These are phyloP conservation scores for Candida endomychidarum DNA, from an alignment of 805 yeast genomes.

Conservation along the genomic window DNA sequence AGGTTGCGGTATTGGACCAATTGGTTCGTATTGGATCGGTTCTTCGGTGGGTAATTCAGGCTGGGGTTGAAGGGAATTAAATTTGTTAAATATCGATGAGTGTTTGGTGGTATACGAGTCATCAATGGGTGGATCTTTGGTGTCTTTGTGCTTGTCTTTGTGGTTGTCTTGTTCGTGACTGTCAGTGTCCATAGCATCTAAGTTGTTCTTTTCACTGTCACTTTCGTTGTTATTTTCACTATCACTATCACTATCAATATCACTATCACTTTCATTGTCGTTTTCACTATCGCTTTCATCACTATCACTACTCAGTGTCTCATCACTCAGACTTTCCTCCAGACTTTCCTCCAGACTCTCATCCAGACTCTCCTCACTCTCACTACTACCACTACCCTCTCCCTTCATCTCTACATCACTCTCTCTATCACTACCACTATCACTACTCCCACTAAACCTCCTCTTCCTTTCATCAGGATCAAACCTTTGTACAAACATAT, in stretches of 20 bases:
- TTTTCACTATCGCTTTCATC: slow-evolving; percentile 10
- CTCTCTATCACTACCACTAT: slow-evolving; percentile 12
- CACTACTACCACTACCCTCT: slow-evolving; percentile 6
- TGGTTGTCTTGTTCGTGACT: background rate
- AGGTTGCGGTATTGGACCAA: slow-evolving; percentile 80
- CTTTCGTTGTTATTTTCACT: too few relatives aligned
- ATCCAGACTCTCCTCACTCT: slow-evolving; percentile 8
- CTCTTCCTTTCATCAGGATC: slow-evolving; percentile 16
- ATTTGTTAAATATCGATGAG: slow-evolving; percentile 48
- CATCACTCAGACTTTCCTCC: slow-evolving; percentile 17
- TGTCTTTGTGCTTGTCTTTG: background rate
- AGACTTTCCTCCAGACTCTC: slow-evolving; percentile 7
- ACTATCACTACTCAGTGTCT: slow-evolving; percentile 3
- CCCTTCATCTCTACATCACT: slow-evolving; percentile 12
- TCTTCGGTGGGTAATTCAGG: slow-evolving; percentile 1
- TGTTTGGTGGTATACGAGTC: slow-evolving; percentile 38
- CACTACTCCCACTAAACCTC: slow-evolving; percentile 13
- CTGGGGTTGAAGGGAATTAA: slow-evolving; percentile 8
- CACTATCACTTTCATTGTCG: background rate
- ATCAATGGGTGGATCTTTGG: slow-evolving; percentile 3
- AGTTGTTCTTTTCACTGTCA: too few relatives aligned
- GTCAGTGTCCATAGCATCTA: too few relatives aligned
- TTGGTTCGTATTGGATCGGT: slow-evolving; percentile 3
- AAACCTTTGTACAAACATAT: slow-evolving; percentile 17
- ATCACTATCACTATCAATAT: background rate